Conservation (phyloP, 2,329 filamentous ascomycete species). For the Epichloe gansuensis region DNA sequence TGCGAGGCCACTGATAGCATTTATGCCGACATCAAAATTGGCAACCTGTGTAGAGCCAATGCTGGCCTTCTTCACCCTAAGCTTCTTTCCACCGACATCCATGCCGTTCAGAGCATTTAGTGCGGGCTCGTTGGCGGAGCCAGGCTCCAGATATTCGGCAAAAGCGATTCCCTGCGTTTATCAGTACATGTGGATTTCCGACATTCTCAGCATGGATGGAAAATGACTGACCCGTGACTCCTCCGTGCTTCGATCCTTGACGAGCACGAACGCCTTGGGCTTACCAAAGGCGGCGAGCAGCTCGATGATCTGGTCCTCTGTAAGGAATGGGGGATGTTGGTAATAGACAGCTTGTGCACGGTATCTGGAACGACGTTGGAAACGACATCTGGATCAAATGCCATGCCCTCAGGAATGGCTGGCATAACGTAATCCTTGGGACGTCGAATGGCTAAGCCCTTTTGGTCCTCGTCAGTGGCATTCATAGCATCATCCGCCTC, state of each 20-base stretch:
- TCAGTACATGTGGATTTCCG: constrained; percentile 17
- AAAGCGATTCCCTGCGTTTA: constrained; percentile 73
- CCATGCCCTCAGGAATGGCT: constrained; percentile 58
- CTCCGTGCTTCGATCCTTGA: constrained; percentile 74
- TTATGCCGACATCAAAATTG: constrained; percentile 88
- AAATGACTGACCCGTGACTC: constrained; percentile 59
- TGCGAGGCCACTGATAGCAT: constrained; percentile 94
- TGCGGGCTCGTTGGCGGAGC: constrained; percentile 62
- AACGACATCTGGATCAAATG: constrained; percentile 64
- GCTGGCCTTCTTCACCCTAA: constrained; percentile 81
- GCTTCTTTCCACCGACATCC: constrained; percentile 75
- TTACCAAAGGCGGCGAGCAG: constrained; percentile 84
- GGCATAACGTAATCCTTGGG: constrained; percentile 98
- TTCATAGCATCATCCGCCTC: constrained; percentile 52
- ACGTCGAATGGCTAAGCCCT: constrained; percentile 63
- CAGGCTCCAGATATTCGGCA: constrained; percentile 78
- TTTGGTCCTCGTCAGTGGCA: constrained; percentile 40
- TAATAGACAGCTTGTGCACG: constrained; percentile 87
- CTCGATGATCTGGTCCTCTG: constrained; percentile 84
- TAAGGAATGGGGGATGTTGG: constrained; percentile 77
- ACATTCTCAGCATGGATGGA: neutral
- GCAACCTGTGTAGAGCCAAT: constrained; percentile 88
- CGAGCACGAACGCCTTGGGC: constrained; percentile 81
- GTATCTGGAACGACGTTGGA: constrained; percentile 79
- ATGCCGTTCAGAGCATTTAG: constrained; percentile 88